A percentile compares a stretch with the other conserved stretches of the same genome.
Conservation (phyloP, 129 eudicot genomes). For the Gnaphalium uliginosum region DNA sequence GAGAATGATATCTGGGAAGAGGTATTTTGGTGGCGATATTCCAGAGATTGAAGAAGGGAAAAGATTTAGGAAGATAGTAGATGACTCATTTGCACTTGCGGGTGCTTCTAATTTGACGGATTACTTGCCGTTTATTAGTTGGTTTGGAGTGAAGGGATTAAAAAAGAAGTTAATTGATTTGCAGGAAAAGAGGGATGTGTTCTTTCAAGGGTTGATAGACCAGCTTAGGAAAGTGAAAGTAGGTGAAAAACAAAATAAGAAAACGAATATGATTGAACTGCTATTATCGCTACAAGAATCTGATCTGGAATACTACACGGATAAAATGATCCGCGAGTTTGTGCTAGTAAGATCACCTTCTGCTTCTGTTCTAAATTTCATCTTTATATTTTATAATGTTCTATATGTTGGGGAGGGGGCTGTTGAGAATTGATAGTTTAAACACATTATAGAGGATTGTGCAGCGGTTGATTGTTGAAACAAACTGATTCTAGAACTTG, state of each 20-base stretch:
- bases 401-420: no score
- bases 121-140: constrained; percentile 40
- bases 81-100: constrained; percentile 8
- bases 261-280: constrained; percentile 35
- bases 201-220: constrained; percentile 41
- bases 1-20: constrained; percentile 38
- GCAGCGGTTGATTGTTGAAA: no score
- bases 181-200: constrained; percentile 33
- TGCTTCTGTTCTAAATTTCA: background rate
- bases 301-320: constrained; percentile 42
- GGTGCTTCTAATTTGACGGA: constrained; percentile 33
- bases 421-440: no score
- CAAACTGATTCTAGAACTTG: no score
- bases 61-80: constrained; percentile 28
- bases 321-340: constrained; percentile 38
- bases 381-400: no score
- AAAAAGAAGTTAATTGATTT: constrained; percentile 37
- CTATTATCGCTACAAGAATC: constrained; percentile 33
- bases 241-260: constrained; percentile 4
- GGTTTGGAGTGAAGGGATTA: constrained; percentile 28
- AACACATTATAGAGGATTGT: no score
- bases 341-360: constrained; percentile 31
- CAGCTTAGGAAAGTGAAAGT: constrained; percentile 11
- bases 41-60: constrained; percentile 23
- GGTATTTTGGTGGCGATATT: constrained; percentile 35